Evolutionary conservation across 75 land plant species (phyloP).

Genomic region (Gnetum montanum): DNA sequence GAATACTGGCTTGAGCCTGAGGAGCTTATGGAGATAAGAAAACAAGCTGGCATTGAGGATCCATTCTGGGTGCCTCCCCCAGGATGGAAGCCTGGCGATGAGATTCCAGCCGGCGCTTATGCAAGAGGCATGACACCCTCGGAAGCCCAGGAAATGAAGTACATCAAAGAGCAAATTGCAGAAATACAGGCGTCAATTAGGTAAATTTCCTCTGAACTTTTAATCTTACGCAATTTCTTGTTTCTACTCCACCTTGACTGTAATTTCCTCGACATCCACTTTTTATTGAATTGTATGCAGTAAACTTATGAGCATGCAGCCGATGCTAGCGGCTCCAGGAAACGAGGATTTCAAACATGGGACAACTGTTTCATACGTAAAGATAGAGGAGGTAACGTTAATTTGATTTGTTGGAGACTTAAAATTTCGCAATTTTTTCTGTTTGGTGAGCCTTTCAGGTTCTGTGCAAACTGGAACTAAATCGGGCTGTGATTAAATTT

Average conservation of each 20-base stretch:
- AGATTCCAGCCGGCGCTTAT: slow-evolving; percentile 2
- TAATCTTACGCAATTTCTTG: neutral
- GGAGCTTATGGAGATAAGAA: slow-evolving; percentile 45
- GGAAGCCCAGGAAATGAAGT: slow-evolving; percentile 13
- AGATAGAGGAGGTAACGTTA: no score
- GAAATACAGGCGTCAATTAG: no score
- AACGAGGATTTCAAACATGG: no score
- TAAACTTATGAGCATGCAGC: no score
- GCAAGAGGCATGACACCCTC: slow-evolving; percentile 16
- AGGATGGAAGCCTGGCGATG: slow-evolving; percentile 86
- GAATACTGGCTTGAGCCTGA: slow-evolving; percentile 92
- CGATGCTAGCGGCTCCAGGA: no score
- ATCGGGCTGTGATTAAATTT: no score
- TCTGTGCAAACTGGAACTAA: no score
- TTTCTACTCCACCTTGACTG: neutral
- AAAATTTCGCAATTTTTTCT: no score
- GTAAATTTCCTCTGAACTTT: slow-evolving; percentile 17
- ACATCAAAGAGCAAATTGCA: slow-evolving; percentile 24
- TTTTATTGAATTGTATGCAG: neutral
- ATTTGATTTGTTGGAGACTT: no score
- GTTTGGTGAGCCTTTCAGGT: no score
- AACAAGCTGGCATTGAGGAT: slow-evolving; percentile 65
- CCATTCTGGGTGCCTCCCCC: slow-evolving; percentile 86
- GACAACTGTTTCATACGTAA: no score
- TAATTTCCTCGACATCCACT: neutral